Evolutionary conservation across 2,329 filamentous ascomycete genomes (phyloP).

Genomic region (Fusarium caatingaense): DNA sequence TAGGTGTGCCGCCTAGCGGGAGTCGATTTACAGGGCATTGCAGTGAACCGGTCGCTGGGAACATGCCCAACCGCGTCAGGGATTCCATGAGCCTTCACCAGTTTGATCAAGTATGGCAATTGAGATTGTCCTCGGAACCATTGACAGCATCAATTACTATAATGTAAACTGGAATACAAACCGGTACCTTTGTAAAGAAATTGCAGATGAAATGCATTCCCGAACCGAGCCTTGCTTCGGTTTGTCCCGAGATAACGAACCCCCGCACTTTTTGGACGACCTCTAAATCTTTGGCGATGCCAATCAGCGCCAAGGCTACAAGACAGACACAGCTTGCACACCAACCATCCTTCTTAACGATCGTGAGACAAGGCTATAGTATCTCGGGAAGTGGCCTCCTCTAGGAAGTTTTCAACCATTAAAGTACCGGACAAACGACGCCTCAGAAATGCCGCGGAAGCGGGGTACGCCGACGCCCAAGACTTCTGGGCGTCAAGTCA

Average conservation of each 20-base stretch:
- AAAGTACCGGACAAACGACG: neutral
- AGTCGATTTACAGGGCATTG: neutral
- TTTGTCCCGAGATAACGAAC: neutral
- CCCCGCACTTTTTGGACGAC: neutral
- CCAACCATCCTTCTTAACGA: neutral
- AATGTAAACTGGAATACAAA: no score
- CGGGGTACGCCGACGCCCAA: conserved; percentile 16
- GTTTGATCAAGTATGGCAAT: neutral
- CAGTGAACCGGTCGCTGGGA: neutral
- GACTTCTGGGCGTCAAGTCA: neutral
- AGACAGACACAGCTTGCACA: neutral
- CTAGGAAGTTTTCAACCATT: no score
- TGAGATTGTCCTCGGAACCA: neutral
- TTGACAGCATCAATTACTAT: neutral
- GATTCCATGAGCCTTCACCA: neutral
- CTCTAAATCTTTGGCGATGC: neutral
- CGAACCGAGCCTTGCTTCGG: neutral
- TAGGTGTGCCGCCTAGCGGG: no score
- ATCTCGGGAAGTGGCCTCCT: no score
- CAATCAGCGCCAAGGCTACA: neutral
- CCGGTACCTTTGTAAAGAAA: neutral
- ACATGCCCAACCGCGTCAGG: fast-evolving
- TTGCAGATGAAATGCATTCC: neutral
- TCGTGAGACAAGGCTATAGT: neutral
- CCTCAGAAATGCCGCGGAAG: conserved; percentile 12